phyloP scores from a whole-genome alignment of 106 monocot genomes.

The Triglochin maritima region DNA sequence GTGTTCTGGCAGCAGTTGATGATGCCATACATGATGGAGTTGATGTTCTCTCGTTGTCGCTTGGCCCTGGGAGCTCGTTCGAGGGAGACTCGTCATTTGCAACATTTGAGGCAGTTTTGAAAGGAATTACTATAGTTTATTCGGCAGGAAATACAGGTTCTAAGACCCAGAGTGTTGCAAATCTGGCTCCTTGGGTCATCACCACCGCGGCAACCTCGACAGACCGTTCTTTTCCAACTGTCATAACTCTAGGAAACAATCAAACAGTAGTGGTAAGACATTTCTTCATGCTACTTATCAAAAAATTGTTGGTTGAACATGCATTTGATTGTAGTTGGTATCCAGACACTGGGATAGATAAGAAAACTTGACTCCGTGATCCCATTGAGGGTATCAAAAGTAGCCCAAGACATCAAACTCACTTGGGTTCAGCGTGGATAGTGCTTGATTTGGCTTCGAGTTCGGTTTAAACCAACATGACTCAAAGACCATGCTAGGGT shows the following conservation, averaged over 20 bases:
- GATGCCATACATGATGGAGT: slow-evolving; percentile 26
- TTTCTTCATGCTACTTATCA: background rate
- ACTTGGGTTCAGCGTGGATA: background rate
- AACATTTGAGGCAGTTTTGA: slow-evolving; percentile 7
- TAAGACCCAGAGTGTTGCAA: slow-evolving; percentile 9
- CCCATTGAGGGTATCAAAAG: no score
- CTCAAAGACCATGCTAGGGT: no score
- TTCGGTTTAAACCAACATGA: no score
- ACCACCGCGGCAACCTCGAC: slow-evolving; percentile 20
- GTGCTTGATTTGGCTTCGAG: background rate
- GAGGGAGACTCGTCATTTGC: slow-evolving; percentile 8
- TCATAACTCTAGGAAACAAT: slow-evolving; percentile 27
- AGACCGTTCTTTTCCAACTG: slow-evolving; percentile 27
- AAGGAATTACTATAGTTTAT: slow-evolving; percentile 13
- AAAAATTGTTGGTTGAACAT: background rate
- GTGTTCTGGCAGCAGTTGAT: slow-evolving; percentile 16
- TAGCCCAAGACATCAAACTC: no score
- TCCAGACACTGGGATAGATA: no score
- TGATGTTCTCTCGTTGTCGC: slow-evolving; percentile 17
- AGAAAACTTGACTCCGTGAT: no score
- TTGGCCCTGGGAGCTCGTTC: slow-evolving; percentile 4
- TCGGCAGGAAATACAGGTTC: slow-evolving; percentile 17
- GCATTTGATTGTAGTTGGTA: background rate
- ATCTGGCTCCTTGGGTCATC: slow-evolving; percentile 19
- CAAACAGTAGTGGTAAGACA: slow-evolving; percentile 18